These are phyloP conservation scores for Lactifluus pinguis DNA, from an alignment of 768 basidiomycete genomes.

Conservation along the genomic window DNA sequence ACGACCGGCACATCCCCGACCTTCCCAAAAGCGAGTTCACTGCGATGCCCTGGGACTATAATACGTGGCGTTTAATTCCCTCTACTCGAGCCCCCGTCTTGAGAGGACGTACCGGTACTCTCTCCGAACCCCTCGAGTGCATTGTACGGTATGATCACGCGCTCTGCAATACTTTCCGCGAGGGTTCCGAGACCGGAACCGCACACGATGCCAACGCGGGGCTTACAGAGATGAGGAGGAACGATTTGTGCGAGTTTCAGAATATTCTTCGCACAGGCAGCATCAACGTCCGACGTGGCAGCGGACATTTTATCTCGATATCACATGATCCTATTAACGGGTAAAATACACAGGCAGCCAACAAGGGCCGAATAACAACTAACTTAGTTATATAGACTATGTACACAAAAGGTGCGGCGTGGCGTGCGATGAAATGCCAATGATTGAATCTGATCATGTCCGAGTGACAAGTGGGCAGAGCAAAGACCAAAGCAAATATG, in stretches of 20 bases:
- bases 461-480: not conserved
- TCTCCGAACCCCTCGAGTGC: conserved; percentile 63
- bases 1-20: conserved; percentile 75
- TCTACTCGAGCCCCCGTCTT: not conserved
- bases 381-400: not conserved
- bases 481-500: not conserved
- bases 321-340: not conserved
- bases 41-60: conserved; percentile 74
- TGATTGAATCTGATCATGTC: conserved; percentile 1
- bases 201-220: conserved; percentile 76
- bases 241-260: conserved; percentile 24
- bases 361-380: not conserved
- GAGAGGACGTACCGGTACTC: conserved; percentile 53
- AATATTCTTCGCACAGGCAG: conserved; percentile 26
- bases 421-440: conserved; percentile 1
- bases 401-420: not conserved
- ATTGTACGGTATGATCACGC: conserved; percentile 54
- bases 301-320: not conserved
- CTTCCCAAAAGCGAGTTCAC: conserved; percentile 70
- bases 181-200: conserved; percentile 80
- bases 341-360: too few species aligned
- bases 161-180: conserved; percentile 48
- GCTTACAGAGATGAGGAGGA: conserved; percentile 36
- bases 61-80: not conserved
- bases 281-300: not conserved